phyloP scores from a whole-genome alignment of 768 basidiomycete species.

The Lactarius psammicola region DNA sequence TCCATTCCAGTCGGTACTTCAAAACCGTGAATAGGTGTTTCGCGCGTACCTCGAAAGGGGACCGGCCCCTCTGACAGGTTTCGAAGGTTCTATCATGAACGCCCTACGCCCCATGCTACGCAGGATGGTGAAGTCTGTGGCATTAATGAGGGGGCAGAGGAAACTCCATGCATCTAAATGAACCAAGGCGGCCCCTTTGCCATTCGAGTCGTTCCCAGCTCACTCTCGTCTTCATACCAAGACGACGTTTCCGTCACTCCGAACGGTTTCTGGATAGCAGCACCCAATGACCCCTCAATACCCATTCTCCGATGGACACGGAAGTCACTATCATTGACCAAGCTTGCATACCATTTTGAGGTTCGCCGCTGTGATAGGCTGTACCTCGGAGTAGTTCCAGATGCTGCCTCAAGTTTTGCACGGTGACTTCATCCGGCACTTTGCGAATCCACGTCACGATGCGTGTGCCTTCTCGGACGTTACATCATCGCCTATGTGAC shows the following conservation, averaged over 20 bases:
- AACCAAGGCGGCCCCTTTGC: background rate
- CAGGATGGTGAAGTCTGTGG: background rate
- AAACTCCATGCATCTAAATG: background rate
- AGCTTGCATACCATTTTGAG: background rate
- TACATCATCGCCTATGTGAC: background rate
- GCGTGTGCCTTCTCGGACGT: background rate
- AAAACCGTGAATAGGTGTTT: background rate
- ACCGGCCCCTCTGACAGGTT: background rate
- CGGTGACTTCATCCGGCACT: slow-evolving; percentile 13
- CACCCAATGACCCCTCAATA: background rate
- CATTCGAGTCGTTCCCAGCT: background rate
- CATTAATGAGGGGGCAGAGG: background rate
- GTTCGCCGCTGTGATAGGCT: background rate
- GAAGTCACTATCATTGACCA: background rate
- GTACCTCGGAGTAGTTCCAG: slow-evolving; percentile 1
- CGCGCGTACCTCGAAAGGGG: background rate
- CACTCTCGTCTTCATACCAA: background rate
- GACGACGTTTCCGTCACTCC: background rate
- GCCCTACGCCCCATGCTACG: background rate
- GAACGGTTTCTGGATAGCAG: background rate
- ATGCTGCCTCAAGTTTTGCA: background rate
- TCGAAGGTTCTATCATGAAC: background rate
- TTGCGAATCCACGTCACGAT: slow-evolving; percentile 9
- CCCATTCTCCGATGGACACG: background rate
- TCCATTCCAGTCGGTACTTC: background rate